Conservation (phyloP, 768 basidiomycete genomes). For the Bullera alba region DNA sequence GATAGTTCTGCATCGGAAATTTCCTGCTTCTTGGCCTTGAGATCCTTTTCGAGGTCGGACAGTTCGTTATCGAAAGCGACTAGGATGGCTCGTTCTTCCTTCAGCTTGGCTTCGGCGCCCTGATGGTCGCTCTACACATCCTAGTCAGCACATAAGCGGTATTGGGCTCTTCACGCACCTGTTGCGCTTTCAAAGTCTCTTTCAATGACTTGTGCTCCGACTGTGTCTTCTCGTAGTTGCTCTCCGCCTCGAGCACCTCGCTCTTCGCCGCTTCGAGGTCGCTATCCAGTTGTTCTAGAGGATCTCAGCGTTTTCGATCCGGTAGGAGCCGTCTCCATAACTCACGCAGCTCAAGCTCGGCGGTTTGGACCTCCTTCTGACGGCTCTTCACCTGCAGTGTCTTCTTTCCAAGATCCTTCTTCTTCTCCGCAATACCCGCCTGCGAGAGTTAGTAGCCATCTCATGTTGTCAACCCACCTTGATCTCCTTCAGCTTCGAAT, state of each 20-base stretch:
- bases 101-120: slow-evolving; percentile 63
- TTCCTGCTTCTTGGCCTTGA: slow-evolving; percentile 71
- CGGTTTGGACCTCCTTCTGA: slow-evolving; percentile 85
- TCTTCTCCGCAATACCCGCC: slow-evolving; percentile 74
- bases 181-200: slow-evolving; percentile 26
- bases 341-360: slow-evolving; percentile 77
- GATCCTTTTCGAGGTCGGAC: slow-evolving; percentile 68
- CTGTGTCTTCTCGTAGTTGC: slow-evolving; percentile 54
- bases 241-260: slow-evolving; percentile 50
- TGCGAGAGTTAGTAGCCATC: slow-evolving; percentile 38
- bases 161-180: slow-evolving; percentile 14
- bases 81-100: slow-evolving; percentile 79
- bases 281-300: slow-evolving; percentile 77
- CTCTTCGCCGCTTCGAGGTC: slow-evolving; percentile 58
- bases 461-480: slow-evolving; percentile 55
- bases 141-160: slow-evolving; percentile 7
- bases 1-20: slow-evolving; percentile 62
- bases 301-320: too few relatives aligned
- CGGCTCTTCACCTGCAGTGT: slow-evolving; percentile 71
- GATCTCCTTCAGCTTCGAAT: slow-evolving; percentile 88
- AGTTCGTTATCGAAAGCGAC: slow-evolving; percentile 83
- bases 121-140: slow-evolving; percentile 50
- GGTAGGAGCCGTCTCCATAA: slow-evolving; percentile 2
- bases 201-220: slow-evolving; percentile 60
- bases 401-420: slow-evolving; percentile 72